A percentile compares a stretch with the other conserved stretches of the same genome.
Conservation (phyloP, 2,329 filamentous ascomycete genomes). For the Diplodia intermedia region DNA sequence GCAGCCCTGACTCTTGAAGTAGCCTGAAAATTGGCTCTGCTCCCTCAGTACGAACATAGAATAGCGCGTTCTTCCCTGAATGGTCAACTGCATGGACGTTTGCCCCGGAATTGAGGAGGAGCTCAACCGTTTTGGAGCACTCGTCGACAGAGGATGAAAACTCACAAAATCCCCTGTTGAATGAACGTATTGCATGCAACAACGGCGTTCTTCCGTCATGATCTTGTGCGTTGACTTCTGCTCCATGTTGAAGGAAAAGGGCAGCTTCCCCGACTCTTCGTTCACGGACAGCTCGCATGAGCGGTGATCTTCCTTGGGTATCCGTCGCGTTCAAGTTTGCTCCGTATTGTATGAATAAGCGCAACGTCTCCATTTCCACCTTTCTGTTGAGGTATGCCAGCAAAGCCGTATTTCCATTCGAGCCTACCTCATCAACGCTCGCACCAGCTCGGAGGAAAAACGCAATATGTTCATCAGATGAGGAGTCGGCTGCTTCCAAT, state of each 20-base stretch:
- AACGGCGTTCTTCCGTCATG: not conserved
- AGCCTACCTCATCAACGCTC: no score
- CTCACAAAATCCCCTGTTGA: no score
- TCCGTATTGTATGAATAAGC: not conserved
- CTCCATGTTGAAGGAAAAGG: not conserved
- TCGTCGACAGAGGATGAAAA: no score
- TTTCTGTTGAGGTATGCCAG: no score
- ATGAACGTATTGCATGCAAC: not conserved
- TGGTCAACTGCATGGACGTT: not conserved
- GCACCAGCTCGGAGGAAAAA: not conserved
- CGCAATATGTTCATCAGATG: not conserved
- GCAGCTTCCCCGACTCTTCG: not conserved
- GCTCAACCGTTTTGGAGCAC: not conserved
- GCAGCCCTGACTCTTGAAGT: not conserved
- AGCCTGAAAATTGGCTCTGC: not conserved
- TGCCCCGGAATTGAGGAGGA: not conserved
- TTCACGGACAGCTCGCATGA: not conserved
- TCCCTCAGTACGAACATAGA: not conserved
- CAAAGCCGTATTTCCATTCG: no score
- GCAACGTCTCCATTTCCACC: not conserved
- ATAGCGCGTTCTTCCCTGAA: not conserved
- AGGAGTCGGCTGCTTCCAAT: no score
- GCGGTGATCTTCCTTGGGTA: not conserved
- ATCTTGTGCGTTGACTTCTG: not conserved
- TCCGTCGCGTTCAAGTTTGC: not conserved